These are phyloP conservation scores for Pyrenula massariospora DNA, from an alignment of 495 filamentous ascomycete genomes.

Conservation along the genomic window DNA sequence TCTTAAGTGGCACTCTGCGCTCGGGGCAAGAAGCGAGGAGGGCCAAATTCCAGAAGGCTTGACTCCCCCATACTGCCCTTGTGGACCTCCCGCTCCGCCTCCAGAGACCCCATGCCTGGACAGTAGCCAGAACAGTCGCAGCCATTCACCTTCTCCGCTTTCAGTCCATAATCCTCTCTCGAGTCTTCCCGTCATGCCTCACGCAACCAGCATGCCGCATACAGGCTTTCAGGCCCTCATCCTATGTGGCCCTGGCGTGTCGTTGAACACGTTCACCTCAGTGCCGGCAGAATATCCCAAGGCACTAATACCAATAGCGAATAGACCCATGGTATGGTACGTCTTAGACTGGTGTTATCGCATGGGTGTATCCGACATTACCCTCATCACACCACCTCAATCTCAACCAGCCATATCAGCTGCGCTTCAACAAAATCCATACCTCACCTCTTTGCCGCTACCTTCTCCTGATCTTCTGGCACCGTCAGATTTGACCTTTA, in stretches of 20 bases:
- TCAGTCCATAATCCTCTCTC: not conserved
- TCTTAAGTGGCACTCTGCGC: not conserved
- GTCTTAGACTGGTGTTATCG: constrained; percentile 82
- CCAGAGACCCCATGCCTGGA: not conserved
- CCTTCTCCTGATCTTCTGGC: constrained; percentile 66
- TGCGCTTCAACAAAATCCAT: constrained; percentile 74
- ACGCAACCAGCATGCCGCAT: constrained; percentile 54
- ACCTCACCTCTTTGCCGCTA: constrained; percentile 67
- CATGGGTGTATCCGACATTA: constrained; percentile 74
- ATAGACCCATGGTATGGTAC: constrained; percentile 94
- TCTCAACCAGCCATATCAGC: constrained; percentile 58
- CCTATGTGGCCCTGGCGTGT: constrained; percentile 81
- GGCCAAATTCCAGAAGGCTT: not conserved
- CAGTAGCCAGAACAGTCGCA: too few species aligned
- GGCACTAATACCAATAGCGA: constrained; percentile 82
- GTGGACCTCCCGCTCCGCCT: not conserved
- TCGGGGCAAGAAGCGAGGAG: not conserved
- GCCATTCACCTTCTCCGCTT: not conserved
- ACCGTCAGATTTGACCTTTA: constrained; percentile 58
- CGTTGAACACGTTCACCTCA: constrained; percentile 83
- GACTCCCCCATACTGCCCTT: constrained; percentile 1
- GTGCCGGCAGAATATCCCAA: constrained; percentile 85
- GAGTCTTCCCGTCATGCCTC: constrained; percentile 39
- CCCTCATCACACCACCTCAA: constrained; percentile 69
- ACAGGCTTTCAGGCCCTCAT: constrained; percentile 89